Evolutionary conservation across 345 rosid species (phyloP).

Genomic region (Eucalyptus melliodora): DNA sequence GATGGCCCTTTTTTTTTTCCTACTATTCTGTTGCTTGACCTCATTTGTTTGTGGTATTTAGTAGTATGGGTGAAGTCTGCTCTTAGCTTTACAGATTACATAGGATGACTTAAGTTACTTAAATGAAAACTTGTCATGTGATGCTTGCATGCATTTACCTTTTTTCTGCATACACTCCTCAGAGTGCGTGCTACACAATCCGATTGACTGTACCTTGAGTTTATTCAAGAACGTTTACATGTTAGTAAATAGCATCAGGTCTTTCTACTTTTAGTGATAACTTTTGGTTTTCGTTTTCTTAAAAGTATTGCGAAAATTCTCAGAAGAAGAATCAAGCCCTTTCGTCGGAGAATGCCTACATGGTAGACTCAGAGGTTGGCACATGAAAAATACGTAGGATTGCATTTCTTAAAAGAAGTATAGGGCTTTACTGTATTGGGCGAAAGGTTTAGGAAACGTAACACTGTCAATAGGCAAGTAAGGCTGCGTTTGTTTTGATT

Average conservation of each 20-base stretch:
- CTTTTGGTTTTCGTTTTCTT: rapidly evolving
- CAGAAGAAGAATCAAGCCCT: neutral
- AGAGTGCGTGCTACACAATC: too few species aligned
- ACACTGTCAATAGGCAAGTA: rapidly evolving
- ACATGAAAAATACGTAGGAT: neutral
- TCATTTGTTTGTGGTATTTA: too few species aligned
- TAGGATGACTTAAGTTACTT: neutral
- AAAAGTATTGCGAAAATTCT: rapidly evolving
- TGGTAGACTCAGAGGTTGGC: neutral
- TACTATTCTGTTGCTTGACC: neutral
- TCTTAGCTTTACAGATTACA: neutral
- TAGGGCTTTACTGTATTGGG: rapidly evolving
- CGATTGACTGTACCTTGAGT: too few species aligned
- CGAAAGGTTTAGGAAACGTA: too few species aligned
- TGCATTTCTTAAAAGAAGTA: neutral
- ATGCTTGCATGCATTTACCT: neutral
- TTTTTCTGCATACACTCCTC: neutral
- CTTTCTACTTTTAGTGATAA: too few species aligned
- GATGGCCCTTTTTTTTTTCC: rapidly evolving
- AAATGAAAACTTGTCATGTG: neutral
- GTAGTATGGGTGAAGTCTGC: neutral
- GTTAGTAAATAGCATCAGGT: rapidly evolving
- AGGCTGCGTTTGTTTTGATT: too few species aligned
- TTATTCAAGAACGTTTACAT: neutral
- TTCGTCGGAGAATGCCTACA: rapidly evolving